phyloP scores from a whole-genome alignment of 2,329 filamentous ascomycete genomes.

The Talaromyces sp. region DNA sequence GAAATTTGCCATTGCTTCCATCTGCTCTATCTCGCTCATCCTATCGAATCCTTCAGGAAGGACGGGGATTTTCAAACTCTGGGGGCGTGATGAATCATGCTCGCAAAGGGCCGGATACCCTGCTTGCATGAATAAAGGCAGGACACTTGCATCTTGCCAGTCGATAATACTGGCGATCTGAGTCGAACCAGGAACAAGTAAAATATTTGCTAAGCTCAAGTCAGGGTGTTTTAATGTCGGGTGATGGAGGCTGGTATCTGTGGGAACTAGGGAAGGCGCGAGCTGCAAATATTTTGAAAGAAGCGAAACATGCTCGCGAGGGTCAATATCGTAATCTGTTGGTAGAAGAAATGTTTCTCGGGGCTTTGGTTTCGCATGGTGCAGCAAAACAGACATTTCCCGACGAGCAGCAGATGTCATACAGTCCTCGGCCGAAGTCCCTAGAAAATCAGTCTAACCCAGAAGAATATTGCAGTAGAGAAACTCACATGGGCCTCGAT shows the following conservation, averaged over 20 bases:
- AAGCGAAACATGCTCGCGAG: slow-evolving; percentile 19
- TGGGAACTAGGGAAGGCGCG: slow-evolving; percentile 17
- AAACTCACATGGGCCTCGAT: slow-evolving; percentile 23
- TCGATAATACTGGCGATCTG: slow-evolving; percentile 24
- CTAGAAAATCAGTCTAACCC: slow-evolving; percentile 2
- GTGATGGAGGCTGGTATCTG: slow-evolving; percentile 9
- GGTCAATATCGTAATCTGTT: slow-evolving; percentile 20
- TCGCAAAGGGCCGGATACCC: slow-evolving; percentile 9
- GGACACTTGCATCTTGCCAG: slow-evolving; percentile 24
- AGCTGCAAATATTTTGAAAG: slow-evolving; percentile 22
- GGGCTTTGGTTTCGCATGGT: slow-evolving; percentile 22
- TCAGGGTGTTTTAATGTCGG: slow-evolving; percentile 24
- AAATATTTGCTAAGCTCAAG: slow-evolving; percentile 23
- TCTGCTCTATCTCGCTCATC: slow-evolving; percentile 19
- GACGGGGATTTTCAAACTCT: slow-evolving; percentile 21
- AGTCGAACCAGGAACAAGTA: slow-evolving; percentile 20
- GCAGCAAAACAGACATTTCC: slow-evolving; percentile 19
- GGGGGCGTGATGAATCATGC: slow-evolving; percentile 16
- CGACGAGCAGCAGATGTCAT: slow-evolving; percentile 22
- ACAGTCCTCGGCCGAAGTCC: slow-evolving; percentile 14
- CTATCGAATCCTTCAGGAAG: slow-evolving; percentile 22
- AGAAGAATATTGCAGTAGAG: background rate
- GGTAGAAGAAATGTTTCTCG: slow-evolving; percentile 23
- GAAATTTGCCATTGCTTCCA: slow-evolving; percentile 16
- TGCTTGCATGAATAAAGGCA: slow-evolving; percentile 22